phyloP scores from a whole-genome alignment of 2,329 filamentous ascomycete genomes.

The Hirsutella thompsonii region DNA sequence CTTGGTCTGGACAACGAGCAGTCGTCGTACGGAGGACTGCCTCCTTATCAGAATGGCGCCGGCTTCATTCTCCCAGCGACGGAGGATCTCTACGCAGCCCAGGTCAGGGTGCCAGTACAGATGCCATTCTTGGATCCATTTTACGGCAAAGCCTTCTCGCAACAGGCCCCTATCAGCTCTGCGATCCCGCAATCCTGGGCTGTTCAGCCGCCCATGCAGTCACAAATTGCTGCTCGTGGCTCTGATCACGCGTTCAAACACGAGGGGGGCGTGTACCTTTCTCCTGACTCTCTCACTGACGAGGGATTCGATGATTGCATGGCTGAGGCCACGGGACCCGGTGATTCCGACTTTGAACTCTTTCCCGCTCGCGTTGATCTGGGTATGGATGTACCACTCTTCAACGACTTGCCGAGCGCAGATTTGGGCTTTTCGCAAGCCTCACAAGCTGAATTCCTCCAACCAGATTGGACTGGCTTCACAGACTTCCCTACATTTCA shows the following conservation, averaged over 20 bases:
- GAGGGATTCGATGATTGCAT: slow-evolving; percentile 48
- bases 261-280: slow-evolving; percentile 55
- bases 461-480: slow-evolving; percentile 16
- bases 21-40: slow-evolving; percentile 37
- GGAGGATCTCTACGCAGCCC: slow-evolving; percentile 49
- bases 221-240: slow-evolving; percentile 19
- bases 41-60: slow-evolving; percentile 45
- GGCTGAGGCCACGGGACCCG: slow-evolving; percentile 19
- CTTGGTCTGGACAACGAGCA: slow-evolving; percentile 23
- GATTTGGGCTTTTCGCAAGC: slow-evolving; percentile 38
- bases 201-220: slow-evolving; percentile 47
- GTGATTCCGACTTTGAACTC: slow-evolving; percentile 49
- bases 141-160: slow-evolving; percentile 30
- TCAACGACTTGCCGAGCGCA: slow-evolving; percentile 34
- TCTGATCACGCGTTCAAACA: slow-evolving; percentile 21
- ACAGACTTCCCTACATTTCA: neutral
- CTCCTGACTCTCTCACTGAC: slow-evolving; percentile 51
- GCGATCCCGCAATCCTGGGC: slow-evolving; percentile 7
- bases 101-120: slow-evolving; percentile 39
- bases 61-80: slow-evolving; percentile 43
- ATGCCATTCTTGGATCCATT: slow-evolving; percentile 22
- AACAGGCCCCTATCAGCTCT: slow-evolving; percentile 24
- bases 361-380: slow-evolving; percentile 34
- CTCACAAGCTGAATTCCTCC: slow-evolving; percentile 37
- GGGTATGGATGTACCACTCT: slow-evolving; percentile 25